These are phyloP conservation scores for Sordaria brevicollis DNA, from an alignment of 495 filamentous ascomycete genomes.

Conservation along the genomic window DNA sequence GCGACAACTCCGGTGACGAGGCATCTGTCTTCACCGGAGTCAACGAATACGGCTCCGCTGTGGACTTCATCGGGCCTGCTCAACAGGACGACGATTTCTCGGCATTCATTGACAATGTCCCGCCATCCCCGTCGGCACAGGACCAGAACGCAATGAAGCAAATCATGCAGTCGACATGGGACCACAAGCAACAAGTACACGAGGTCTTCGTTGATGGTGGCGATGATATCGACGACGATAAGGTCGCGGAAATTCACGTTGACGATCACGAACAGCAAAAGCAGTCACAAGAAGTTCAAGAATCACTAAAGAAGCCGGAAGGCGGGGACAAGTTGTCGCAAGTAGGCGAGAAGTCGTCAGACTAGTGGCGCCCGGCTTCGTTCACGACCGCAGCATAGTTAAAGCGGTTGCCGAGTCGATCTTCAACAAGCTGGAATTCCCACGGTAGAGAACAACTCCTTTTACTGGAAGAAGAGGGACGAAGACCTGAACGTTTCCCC, in stretches of 20 bases:
- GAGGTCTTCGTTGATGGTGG: slow-evolving; percentile 20
- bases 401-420: neutral
- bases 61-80: slow-evolving; percentile 28
- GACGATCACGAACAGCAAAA: slow-evolving; percentile 20
- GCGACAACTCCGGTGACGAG: slow-evolving; percentile 14
- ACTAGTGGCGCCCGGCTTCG: neutral
- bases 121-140: slow-evolving; percentile 4
- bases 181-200: slow-evolving; percentile 21
- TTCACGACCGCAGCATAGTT: neutral
- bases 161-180: slow-evolving; percentile 21
- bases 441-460: neutral
- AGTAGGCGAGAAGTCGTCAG: neutral
- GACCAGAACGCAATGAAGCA: slow-evolving; percentile 14
- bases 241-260: slow-evolving; percentile 37
- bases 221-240: slow-evolving; percentile 24
- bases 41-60: slow-evolving; percentile 8
- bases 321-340: neutral
- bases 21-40: slow-evolving; percentile 5
- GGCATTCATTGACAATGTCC: slow-evolving; percentile 4
- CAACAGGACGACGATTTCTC: slow-evolving; percentile 23
- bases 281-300: neutral
- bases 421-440: neutral
- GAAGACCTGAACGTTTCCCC: neutral
- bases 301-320: neutral
- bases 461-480: neutral